These are phyloP conservation scores for Lactifluus pinguis DNA, from an alignment of 768 basidiomycete genomes.

Conservation along the genomic window DNA sequence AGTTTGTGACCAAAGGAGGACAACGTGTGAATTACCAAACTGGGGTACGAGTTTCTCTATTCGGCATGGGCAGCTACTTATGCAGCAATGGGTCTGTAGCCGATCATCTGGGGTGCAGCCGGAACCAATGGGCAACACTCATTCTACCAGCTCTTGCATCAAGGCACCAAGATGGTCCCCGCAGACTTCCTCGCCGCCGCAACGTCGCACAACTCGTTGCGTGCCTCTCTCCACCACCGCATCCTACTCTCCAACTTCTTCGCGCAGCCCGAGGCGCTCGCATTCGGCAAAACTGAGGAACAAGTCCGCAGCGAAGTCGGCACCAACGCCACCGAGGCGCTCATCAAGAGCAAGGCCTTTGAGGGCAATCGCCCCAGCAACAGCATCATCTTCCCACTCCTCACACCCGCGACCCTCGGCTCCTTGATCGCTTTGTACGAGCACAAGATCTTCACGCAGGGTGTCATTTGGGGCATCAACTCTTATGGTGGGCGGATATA, in stretches of 20 bases:
- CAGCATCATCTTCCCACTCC: constrained; percentile 86
- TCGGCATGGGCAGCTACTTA: constrained; percentile 3
- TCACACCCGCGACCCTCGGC: constrained; percentile 87
- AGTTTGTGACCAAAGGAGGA: constrained; percentile 90
- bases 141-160: constrained; percentile 96
- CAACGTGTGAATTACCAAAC: constrained; percentile 93
- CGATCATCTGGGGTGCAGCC: constrained; percentile 98
- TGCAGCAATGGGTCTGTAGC: constrained; percentile 34
- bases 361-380: constrained; percentile 97
- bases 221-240: constrained; percentile 83
- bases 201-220: constrained; percentile 83
- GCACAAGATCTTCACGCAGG: constrained; percentile 99
- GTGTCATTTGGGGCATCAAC: constrained; percentile 97
- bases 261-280: constrained; percentile 94
- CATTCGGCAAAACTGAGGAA: constrained; percentile 94
- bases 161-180: constrained; percentile 88
- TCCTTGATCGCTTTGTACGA: constrained; percentile 86
- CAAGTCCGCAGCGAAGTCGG: constrained; percentile 65
- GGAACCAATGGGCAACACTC: constrained; percentile 99
- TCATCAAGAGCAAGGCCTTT: constrained; percentile 96
- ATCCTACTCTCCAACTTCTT: constrained; percentile 98
- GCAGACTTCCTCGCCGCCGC: constrained; percentile 89
- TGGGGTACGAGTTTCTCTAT: constrained; percentile 48
- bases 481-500: constrained; percentile 62
- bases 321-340: constrained; percentile 62